A percentile compares a stretch with the other conserved stretches of the same genome.
These are phyloP conservation scores for Chlorella sorokiniana DNA, from an alignment of 139 green algal genomes.

Conservation along the genomic window DNA sequence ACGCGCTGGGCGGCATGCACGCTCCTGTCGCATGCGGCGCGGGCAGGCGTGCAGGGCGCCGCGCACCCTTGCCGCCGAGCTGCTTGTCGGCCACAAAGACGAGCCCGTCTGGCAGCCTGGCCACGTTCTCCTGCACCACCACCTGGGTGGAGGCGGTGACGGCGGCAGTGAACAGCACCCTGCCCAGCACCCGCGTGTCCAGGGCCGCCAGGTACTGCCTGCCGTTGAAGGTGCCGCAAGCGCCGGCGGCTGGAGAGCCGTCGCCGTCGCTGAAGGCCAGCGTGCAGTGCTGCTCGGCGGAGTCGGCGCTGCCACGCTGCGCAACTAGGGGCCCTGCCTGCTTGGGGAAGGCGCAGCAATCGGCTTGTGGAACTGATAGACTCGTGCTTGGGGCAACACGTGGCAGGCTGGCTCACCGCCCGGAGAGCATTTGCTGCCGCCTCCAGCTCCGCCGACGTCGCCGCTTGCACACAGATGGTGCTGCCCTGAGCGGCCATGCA, in stretches of 20 bases:
- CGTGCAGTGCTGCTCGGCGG: slow-evolving; percentile 10
- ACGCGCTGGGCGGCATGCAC: no score
- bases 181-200: slow-evolving; percentile 42
- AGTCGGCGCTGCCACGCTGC: neutral
- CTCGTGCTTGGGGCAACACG: neutral
- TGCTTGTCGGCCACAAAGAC: slow-evolving; percentile 78
- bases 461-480: slow-evolving; percentile 18
- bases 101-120: slow-evolving; percentile 58
- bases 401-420: neutral
- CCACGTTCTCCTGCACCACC: slow-evolving; percentile 62
- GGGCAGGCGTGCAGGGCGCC: neutral
- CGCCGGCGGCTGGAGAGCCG: neutral
- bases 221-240: slow-evolving; percentile 38
- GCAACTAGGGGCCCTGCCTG: slow-evolving; percentile 7
- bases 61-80: slow-evolving; percentile 68
- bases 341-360: neutral
- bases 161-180: slow-evolving; percentile 49
- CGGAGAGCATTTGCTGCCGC: neutral
- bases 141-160: slow-evolving; percentile 66
- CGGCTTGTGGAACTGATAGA: neutral
- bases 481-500: neutral
- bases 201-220: slow-evolving; percentile 34
- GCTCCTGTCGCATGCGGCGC: no score
- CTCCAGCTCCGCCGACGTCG: neutral
- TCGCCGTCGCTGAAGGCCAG: neutral